Base-by-base conservation (phyloP, 139 green algal genomes). In the Chlorella sp. region DNA sequence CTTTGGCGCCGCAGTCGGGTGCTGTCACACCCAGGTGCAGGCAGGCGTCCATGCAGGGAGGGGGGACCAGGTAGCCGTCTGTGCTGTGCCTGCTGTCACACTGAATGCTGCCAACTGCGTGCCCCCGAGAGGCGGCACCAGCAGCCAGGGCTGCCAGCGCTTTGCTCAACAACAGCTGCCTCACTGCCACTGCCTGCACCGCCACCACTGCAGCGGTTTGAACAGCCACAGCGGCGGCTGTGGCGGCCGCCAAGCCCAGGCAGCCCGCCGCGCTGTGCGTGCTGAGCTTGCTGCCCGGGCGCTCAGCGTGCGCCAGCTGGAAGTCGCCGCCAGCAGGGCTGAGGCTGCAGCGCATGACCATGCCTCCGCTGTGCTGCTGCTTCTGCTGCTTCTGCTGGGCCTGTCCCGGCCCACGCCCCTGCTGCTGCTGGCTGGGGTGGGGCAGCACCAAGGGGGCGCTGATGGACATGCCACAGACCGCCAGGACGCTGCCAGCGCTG, bases 1-100 rank as follows among this genome's bases (percentile, higher is more conserved):
- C 91, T 57, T 93, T 93, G 37, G 91, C 91, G 48, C 86, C 86
- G 85, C 91, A 91, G 53, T 76, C 83, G 18, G 89, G 89, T 11
- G 73, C 78, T 1, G 76, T 66, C 19, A 93, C 89, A 0, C 91
- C 93, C 80, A 94, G 85, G 86, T 95, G 93, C 28, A 95, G 88
- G 80, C 86, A 90, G 53, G 89, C 91, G 82, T 95, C 93, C n/a
- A 90, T 88, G 77, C 88, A 80, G 14, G 90, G 86, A 12, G 93
- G 93, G 40, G 92, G 91, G 19, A 91, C 90, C 14, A 92, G 53
- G 81, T 89, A 94, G 53, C 84, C 89, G 39, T 90, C 90, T 2
- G 28, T 78, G n/a, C 30, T 39, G 34, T 87, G 66, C 40, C 81
- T 48, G 24, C 32, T 26, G n/a, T 68, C 53, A 3, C 85, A 39